Evolutionary conservation across 257 asterid genomes (phyloP).

Genomic region (Gentiana dahurica): DNA sequence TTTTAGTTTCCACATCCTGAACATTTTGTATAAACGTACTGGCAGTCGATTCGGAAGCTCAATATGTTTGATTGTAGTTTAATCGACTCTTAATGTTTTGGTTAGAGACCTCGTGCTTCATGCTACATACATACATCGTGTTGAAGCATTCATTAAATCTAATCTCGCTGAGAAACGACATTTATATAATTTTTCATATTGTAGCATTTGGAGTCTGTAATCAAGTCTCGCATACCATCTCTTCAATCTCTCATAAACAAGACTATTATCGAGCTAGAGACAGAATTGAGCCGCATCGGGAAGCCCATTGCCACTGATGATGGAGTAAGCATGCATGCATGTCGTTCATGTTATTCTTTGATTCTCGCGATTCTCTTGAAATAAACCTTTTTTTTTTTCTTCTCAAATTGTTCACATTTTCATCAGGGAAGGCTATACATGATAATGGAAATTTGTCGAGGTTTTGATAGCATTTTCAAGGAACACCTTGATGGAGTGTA

Average conservation of each 20-base stretch:
- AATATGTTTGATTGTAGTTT: too few species aligned
- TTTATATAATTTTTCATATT: constrained; percentile 8
- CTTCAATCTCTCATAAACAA: constrained; percentile 95
- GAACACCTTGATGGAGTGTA: constrained; percentile 99
- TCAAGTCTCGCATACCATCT: constrained; percentile 97
- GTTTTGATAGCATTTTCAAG: constrained; percentile 83
- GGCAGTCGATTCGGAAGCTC: too few species aligned
- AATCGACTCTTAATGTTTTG: too few species aligned
- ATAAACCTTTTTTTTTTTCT: neutral
- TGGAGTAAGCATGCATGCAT: constrained; percentile 49
- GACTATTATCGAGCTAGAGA: constrained; percentile 80
- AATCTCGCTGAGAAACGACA: too few species aligned
- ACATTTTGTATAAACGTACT: too few species aligned
- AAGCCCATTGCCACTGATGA: constrained; percentile 95
- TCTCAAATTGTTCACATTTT: neutral
- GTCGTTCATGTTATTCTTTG: constrained; percentile 2
- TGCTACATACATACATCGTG: too few species aligned
- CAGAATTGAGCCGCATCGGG: constrained; percentile 87
- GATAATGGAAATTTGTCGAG: constrained; percentile 95
- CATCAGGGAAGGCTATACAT: constrained; percentile 92
- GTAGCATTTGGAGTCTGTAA: constrained; percentile 95
- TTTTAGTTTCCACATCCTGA: too few species aligned
- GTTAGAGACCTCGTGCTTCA: too few species aligned
- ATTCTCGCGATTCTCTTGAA: neutral
- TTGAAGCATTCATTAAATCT: too few species aligned